Percentiles rank a stretch among this genome's conserved stretches.
Conservation (phyloP, 441 rosid species). For the Erodium chrysanthum region DNA sequence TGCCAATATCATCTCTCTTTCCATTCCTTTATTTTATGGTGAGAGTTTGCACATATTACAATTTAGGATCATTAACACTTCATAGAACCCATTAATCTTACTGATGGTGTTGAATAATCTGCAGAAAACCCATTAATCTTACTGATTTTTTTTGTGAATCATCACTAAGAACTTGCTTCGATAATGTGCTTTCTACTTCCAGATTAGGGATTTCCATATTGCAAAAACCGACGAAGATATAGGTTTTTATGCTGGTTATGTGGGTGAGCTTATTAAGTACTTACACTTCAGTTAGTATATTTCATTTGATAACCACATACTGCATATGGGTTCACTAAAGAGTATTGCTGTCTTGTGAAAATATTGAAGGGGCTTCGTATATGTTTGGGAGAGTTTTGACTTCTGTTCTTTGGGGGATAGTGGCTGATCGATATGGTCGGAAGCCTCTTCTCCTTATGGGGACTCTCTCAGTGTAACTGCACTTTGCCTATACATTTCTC, state of each 20-base stretch:
- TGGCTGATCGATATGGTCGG: background rate
- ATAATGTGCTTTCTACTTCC: background rate
- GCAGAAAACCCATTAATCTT: too few species aligned
- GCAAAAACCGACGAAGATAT: slow-evolving; percentile 24
- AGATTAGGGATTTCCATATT: slow-evolving; percentile 21
- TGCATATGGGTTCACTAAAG: too few species aligned
- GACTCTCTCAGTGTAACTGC: background rate
- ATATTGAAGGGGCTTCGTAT: background rate
- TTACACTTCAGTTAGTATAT: too few species aligned
- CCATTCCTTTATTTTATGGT: slow-evolving; percentile 24
- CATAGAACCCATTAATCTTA: too few species aligned
- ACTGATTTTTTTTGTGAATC: too few species aligned
- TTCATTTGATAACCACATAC: too few species aligned
- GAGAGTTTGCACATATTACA: background rate
- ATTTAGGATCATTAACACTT: too few species aligned
- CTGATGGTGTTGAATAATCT: too few species aligned
- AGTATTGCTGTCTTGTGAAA: background rate
- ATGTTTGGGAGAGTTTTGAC: background rate
- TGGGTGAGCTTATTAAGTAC: slow-evolving; percentile 7
- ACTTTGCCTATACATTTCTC: too few species aligned
- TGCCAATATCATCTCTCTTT: slow-evolving; percentile 18
- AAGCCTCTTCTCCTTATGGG: background rate
- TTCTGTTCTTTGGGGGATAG: background rate
- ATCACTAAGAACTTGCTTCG: too few species aligned
- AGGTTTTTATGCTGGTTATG: slow-evolving; percentile 21